Evolutionary conservation across 495 filamentous ascomycete species (phyloP).

Genomic region (Penicillium flavigenum): DNA sequence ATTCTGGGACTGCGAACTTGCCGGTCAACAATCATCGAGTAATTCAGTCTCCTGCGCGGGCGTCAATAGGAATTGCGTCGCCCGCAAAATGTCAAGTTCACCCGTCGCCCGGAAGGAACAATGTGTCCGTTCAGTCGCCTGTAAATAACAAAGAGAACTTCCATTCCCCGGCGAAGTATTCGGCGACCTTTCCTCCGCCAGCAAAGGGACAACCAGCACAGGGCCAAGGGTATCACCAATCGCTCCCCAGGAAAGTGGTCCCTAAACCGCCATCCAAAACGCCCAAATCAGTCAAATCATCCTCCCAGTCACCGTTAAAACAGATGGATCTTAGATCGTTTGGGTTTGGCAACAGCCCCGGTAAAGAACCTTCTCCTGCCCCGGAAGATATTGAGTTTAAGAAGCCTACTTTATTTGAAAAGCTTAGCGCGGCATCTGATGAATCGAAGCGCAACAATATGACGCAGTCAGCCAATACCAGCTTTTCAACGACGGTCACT

Average conservation of each 20-base stretch:
- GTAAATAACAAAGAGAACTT: background rate
- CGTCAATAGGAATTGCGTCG: background rate
- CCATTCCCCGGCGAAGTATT: background rate
- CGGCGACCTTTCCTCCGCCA: background rate
- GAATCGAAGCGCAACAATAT: background rate
- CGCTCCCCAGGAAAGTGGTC: background rate
- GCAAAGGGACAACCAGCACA: slow-evolving; percentile 1
- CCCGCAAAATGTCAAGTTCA: background rate
- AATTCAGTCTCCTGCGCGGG: background rate
- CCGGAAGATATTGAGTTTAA: slow-evolving; percentile 13
- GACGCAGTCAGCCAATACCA: slow-evolving; percentile 12
- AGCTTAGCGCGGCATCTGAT: slow-evolving; percentile 5
- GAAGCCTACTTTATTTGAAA: slow-evolving; percentile 5
- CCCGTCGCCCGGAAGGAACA: background rate
- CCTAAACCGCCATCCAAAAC: background rate
- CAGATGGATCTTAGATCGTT: slow-evolving; percentile 4
- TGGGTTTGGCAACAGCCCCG: background rate
- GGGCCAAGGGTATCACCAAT: background rate
- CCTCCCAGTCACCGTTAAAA: background rate
- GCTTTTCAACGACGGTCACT: slow-evolving; percentile 28
- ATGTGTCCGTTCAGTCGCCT: background rate
- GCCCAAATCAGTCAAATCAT: background rate
- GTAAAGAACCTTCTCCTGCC: background rate
- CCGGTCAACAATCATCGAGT: background rate
- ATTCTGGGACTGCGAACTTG: background rate